Base-by-base conservation (phyloP, 768 basidiomycete species). In the Termitomyces sp. region DNA sequence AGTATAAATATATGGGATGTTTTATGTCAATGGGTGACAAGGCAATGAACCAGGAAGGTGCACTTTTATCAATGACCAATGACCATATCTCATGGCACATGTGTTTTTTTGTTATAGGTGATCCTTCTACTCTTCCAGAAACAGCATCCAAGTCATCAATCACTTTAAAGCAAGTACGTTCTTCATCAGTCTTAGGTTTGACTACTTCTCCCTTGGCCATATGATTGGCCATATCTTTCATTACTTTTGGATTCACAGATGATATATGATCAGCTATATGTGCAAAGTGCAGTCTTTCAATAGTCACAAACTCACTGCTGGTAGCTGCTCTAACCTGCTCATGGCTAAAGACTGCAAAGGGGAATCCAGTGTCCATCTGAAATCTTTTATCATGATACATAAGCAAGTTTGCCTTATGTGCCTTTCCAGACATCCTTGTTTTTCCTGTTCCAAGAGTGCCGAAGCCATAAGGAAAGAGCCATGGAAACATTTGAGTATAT, bases 401-500 rank as follows among this genome's bases (percentile, higher is more conserved):
- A 0, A 78, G 53, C 1, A 71, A 48, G 14, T 64, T 53, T 37
- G 58, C 41, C 23, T 69, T 70, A 29, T 71, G 69, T 5, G 21
- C 19, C 5, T 41, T 25, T 5, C 62, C 62, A 1, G 62, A 58
- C 8, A 73, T 42, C 19, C 23, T 53, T 12, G 63, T 40, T 19
- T 27, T 54, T 10, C 63, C 64, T 21, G 68, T 48, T 0, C 49
- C 50, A 10, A 40, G 16, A 5, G 66, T 63, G 4, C 71, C 70
- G 17, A 65, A 32, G 0, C 76, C 73, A 62, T 76, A 78, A 0
- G 74, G 76, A 62, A 73, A 78, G 0, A 78, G 59, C 73, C 74
- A 77, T 0, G 75, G 76, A 64, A 76, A 77, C 69, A 77, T 74
- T 19, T 63, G 61, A 0, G 75, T 71, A 65, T 71, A 77, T 5